Percentiles rank a stretch among this genome's conserved stretches.
Conservation (phyloP, 306 rosid species). For the Cucumis hystrix region DNA sequence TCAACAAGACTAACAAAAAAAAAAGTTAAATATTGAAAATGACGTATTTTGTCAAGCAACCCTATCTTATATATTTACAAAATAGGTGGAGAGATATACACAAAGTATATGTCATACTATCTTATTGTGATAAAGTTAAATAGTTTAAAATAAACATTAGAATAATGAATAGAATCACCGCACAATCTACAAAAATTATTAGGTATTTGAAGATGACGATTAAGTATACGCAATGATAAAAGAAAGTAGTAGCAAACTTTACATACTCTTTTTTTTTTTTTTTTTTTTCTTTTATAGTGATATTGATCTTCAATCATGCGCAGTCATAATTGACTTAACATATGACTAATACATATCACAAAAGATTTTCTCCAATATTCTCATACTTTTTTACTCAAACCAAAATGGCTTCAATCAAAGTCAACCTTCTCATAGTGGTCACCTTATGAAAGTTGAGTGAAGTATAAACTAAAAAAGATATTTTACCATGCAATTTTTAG, state of each 20-base stretch:
- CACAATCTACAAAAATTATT: neutral
- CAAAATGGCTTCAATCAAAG: neutral
- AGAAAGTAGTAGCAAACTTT: neutral
- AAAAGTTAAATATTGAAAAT: neutral
- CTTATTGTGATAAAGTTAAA: too few relatives aligned
- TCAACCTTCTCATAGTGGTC: neutral
- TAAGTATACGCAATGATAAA: neutral
- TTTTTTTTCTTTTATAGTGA: neutral
- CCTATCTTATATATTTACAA: neutral
- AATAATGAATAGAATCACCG: neutral
- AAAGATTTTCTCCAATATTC: neutral
- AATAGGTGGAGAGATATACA: neutral
- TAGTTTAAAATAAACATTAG: neutral
- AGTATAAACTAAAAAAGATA: neutral
- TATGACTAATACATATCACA: neutral
- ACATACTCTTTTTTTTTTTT: neutral
- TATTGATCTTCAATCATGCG: neutral
- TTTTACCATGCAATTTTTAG: neutral
- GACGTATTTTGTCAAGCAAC: neutral
- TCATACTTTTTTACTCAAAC: neutral
- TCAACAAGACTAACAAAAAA: too few relatives aligned
- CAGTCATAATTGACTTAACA: neutral
- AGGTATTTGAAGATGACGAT: neutral
- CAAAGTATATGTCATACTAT: too few relatives aligned
- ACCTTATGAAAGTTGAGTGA: neutral